These are phyloP conservation scores for Penicillium digitatum DNA, from an alignment of 2,329 filamentous ascomycete genomes.

Conservation along the genomic window DNA sequence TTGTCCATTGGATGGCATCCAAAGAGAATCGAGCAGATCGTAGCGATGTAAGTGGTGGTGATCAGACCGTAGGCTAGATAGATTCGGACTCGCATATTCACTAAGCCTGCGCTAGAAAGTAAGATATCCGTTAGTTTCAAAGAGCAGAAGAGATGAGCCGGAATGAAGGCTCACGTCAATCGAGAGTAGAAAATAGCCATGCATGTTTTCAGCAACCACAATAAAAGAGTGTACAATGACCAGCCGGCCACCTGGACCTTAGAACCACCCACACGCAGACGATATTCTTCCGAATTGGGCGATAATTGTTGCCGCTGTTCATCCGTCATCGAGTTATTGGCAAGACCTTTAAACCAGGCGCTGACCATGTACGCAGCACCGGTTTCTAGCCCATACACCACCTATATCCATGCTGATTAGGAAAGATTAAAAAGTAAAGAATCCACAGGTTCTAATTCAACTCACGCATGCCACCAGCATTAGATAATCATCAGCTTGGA, in stretches of 20 bases:
- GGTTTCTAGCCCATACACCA: conserved; percentile 52
- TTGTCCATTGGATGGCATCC: conserved; percentile 52
- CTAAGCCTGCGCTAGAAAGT: conserved; percentile 37
- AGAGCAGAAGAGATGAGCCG: background rate
- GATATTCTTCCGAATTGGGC: conserved; percentile 46
- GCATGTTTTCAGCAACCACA: conserved; percentile 54
- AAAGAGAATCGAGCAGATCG: conserved; percentile 50
- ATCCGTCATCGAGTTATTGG: conserved; percentile 57
- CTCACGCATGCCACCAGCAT: conserved; percentile 54
- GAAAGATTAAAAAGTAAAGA: background rate
- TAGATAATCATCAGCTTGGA: conserved; percentile 58
- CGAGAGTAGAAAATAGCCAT: conserved; percentile 56
- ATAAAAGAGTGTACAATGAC: conserved; percentile 51
- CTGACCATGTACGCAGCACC: conserved; percentile 50
- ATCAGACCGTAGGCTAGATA: conserved; percentile 52
- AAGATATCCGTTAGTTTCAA: background rate
- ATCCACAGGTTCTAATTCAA: background rate
- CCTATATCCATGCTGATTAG: conserved; percentile 28
- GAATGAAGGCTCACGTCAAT: conserved; percentile 42
- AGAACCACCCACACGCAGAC: conserved; percentile 50
- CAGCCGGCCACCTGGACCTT: conserved; percentile 54
- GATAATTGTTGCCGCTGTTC: conserved; percentile 47
- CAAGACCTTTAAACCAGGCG: conserved; percentile 49
- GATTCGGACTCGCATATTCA: conserved; percentile 46
- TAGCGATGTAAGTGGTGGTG: conserved; percentile 48